Evolutionary conservation across 805 yeast species (phyloP).

Genomic region (Candida nanaspora): DNA sequence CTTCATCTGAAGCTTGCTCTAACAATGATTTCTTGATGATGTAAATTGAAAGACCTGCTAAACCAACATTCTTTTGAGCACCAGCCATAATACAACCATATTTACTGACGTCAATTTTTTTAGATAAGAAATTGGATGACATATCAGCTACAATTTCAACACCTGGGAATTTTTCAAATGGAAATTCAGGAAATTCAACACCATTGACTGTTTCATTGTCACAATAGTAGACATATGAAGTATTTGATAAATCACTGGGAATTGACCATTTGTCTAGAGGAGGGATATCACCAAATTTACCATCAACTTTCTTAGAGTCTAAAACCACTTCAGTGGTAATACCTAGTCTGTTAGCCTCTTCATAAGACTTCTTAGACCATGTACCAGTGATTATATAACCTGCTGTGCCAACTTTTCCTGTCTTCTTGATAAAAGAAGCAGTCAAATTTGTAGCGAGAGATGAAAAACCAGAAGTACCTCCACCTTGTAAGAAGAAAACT

Average conservation of each 20-base stretch:
- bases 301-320: constrained; percentile 50
- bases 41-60: constrained; percentile 91
- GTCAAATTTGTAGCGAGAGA: constrained; percentile 76
- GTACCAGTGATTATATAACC: constrained; percentile 89
- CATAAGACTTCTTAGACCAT: constrained; percentile 86
- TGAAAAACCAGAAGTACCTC: constrained; percentile 95
- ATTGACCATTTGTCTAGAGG: constrained; percentile 55
- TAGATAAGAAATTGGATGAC: constrained; percentile 88
- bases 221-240: constrained; percentile 84
- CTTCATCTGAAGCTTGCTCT: constrained; percentile 57
- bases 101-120: constrained; percentile 70
- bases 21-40: constrained; percentile 79
- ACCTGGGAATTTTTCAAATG: constrained; percentile 50
- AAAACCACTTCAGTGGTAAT: constrained; percentile 62
- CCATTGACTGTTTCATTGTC: constrained; percentile 98
- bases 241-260: constrained; percentile 49
- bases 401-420: constrained; percentile 70
- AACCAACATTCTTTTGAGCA: constrained; percentile 96
- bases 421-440: constrained; percentile 57
- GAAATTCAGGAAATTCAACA: constrained; percentile 58
- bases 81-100: constrained; percentile 94
- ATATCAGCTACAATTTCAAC: constrained; percentile 88
- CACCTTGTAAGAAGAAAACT: constrained; percentile 94
- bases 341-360: constrained; percentile 84
- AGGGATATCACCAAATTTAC: constrained; percentile 66